A percentile compares a stretch with the other conserved stretches of the same genome.
These are phyloP conservation scores for Solanum habrochaites DNA, from an alignment of 257 asterid genomes.

Conservation along the genomic window DNA sequence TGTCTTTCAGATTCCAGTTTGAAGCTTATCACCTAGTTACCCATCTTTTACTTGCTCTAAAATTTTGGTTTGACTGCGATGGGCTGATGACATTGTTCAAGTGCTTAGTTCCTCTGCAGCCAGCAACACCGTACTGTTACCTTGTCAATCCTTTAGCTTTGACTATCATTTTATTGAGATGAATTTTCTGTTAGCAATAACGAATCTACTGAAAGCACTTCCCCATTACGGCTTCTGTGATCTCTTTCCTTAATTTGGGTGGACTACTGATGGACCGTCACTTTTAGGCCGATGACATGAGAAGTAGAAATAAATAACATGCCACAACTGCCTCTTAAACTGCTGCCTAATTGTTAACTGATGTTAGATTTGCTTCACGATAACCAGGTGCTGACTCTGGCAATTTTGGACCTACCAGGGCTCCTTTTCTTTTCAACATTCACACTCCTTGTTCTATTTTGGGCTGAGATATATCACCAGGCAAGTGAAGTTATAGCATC, in stretches of 20 bases:
- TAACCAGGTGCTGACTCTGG: slow-evolving; percentile 51
- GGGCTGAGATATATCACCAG: slow-evolving; percentile 98
- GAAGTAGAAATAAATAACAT: neutral
- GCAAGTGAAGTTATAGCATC: slow-evolving; percentile 21
- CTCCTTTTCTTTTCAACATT: slow-evolving; percentile 84
- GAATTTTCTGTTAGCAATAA: neutral
- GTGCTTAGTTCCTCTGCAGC: neutral
- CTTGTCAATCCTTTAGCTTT: neutral
- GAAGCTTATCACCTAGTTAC: neutral
- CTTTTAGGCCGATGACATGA: neutral
- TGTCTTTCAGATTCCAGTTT: neutral
- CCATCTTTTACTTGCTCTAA: neutral
- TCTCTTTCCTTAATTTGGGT: neutral
- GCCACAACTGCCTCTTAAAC: neutral
- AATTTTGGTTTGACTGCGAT: neutral
- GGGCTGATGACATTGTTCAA: neutral
- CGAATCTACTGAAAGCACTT: neutral
- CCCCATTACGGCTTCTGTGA: neutral
- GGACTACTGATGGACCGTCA: neutral
- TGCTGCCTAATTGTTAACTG: neutral
- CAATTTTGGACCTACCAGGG: slow-evolving; percentile 81
- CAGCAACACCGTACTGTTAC: neutral
- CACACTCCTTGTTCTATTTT: slow-evolving; percentile 81
- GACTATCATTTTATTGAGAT: neutral
- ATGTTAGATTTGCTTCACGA: neutral